Evolutionary conservation across 1,284 basidiomycete genomes (phyloP), one percentile per base, ranked within the genome.

Genomic region (Austroboletus sp.): DNA sequence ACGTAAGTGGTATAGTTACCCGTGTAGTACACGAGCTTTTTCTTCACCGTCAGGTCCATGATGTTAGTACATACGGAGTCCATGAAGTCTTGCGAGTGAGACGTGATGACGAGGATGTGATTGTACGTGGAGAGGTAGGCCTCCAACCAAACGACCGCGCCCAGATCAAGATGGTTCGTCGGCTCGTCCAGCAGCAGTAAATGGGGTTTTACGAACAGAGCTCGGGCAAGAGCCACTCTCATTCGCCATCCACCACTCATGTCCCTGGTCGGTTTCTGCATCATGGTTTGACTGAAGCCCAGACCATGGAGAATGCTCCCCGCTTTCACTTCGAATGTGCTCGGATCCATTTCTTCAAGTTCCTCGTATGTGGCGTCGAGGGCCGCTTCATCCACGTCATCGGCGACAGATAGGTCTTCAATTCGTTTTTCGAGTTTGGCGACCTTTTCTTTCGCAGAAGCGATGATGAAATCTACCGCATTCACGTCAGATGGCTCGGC

Each of bases 211-310:
- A 98, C 73, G 71, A 98, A 98, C 42, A 98, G 76, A 1, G 95
- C 95, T 52, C 94, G 80, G 21, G 95, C 95, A 41, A 98, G 84
- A 12, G 96, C 89, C 50, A 98, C 94, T 67, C 96, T 85, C 95
- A 98, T 98, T 53, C 95, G 80, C 95, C 95, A 98, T 62, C 94
- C 94, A 80, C 94, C 95, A 60, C 83, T 88, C 91, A 98, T 96
- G 67, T 98, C 95, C 71, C 93, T 95, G 44, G 95, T 98, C 12
- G 94, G 88, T 68, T 89, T 91, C 66, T 78, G 79, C 94, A 98
- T 97, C 95, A 98, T 98, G 46, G 74, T 66, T 61, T 79, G 78
- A 47, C 76, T 78, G 75, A 98, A 98, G 19, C 95, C 95, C 34
- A 98, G 82, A 84, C 95, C 96, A 63, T 96, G 90, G 26, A 98